Evolutionary conservation across 2,329 filamentous ascomycete species (phyloP), one percentile per base, ranked within the genome.

Genomic region (Harringtonia lauricola): DNA sequence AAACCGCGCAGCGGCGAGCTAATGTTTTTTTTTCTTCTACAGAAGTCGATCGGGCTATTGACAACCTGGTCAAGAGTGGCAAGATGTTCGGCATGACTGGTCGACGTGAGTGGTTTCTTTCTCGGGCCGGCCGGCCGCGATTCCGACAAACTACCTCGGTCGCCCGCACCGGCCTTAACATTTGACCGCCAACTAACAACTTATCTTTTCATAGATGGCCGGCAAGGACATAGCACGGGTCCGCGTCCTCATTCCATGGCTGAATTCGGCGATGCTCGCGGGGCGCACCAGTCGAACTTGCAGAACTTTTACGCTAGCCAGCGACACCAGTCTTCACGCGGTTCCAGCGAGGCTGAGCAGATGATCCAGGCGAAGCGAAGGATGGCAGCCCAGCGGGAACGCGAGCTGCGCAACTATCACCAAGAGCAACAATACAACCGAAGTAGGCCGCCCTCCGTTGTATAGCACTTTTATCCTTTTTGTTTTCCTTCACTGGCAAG

Each of bases 371-470:
- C 88, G 59, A 96, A 96, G 78, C 87, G 92, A 72, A 85, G 90
- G 74, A 94, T 96, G 86, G 92, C 92, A 60, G 92, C 92, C 64
- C 92, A 96, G 71, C 86, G 92, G 68, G 92, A 98, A 75, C 86
- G 90, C 68, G 92, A 98, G 73, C 82, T 98, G 66, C 87, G 92
- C 68, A 98, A 96, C 70, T 95, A 96, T 71, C 92, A 98, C 71
- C 94, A 95, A 71, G 92, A 98, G 79, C 92, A 98, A 79, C 92
- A 98, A 80, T 96, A 94, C 71, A 94, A 96, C 75, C 83, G 90
- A 86, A 95, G 92, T 96, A 86, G 80, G 84, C 80, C 80, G 66
- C 76, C 79, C 77, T 77, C 76, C 75, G 73, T 76, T 78, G 74
- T 76, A 78, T 83, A 81, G 76, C 76, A 71, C 49, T 39, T 35